phyloP scores from a whole-genome alignment of 179 eudicot species.

The Dionaea muscipula region DNA sequence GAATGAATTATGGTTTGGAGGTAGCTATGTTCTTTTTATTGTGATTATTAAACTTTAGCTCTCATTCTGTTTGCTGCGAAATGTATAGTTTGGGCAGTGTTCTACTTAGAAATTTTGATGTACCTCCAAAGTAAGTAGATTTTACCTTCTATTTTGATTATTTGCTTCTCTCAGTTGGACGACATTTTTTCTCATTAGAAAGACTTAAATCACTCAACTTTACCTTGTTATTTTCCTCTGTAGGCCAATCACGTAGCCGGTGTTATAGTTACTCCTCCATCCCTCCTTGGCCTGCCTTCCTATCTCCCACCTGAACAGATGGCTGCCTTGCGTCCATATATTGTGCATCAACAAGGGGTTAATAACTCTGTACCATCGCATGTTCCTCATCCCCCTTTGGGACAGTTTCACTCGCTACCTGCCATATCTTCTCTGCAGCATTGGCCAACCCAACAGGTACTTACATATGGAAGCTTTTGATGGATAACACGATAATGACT shows the following conservation, averaged over 20 bases:
- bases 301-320: constrained; percentile 69
- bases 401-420: constrained; percentile 53
- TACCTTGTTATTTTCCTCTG: constrained; percentile 8
- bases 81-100: no score
- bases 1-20: no score
- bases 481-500: background rate
- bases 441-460: constrained; percentile 79
- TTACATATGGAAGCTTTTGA: background rate
- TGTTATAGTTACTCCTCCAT: constrained; percentile 46
- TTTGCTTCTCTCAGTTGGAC: background rate
- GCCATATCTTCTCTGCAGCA: constrained; percentile 44
- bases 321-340: constrained; percentile 68
- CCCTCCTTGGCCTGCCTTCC: constrained; percentile 65
- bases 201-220: background rate
- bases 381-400: constrained; percentile 46
- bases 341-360: constrained; percentile 73
- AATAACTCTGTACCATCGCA: constrained; percentile 52
- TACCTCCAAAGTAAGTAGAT: no score
- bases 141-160: no score
- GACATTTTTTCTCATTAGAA: background rate
- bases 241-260: constrained; percentile 56
- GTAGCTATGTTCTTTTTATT: no score
- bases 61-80: no score
- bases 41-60: no score
- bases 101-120: no score